Percentiles rank a stretch among this genome's conserved stretches.
Conservation (phyloP, 306 rosid genomes). For the Vicia faba region DNA sequence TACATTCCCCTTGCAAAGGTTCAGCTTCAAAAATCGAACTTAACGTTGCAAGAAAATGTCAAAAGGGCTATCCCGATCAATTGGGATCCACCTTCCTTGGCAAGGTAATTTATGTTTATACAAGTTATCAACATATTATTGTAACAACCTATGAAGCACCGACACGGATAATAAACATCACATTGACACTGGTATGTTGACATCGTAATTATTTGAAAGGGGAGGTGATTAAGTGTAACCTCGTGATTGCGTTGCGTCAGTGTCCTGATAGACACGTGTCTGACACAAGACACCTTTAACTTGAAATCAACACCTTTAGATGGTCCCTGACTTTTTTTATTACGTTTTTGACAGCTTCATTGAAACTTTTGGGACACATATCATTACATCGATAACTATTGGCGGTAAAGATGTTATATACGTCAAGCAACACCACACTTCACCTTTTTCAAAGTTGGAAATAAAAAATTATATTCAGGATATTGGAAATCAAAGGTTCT, state of each 20-base stretch:
- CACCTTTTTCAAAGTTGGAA: conserved; percentile 74
- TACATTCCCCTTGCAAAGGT: conserved; percentile 78
- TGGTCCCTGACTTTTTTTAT: conserved; percentile 33
- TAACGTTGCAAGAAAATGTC: conserved; percentile 66
- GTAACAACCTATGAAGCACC: no score
- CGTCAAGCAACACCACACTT: conserved; percentile 76
- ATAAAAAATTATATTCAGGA: conserved; percentile 76
- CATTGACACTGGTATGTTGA: no score
- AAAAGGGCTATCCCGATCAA: conserved; percentile 60
- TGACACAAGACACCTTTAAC: no score
- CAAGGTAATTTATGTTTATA: conserved; percentile 55
- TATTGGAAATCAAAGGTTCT: conserved; percentile 77
- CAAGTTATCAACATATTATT: conserved; percentile 14
- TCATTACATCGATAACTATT: conserved; percentile 77
- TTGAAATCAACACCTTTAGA: background rate
- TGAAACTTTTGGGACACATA: conserved; percentile 86
- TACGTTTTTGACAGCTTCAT: conserved; percentile 67
- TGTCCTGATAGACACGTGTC: no score
- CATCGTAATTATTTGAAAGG: no score
- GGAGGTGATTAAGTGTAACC: no score
- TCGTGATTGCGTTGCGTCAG: no score
- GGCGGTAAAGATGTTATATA: conserved; percentile 90
- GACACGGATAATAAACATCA: no score
- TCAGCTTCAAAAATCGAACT: conserved; percentile 55
- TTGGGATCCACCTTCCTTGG: conserved; percentile 81